These are phyloP conservation scores for Lasiosphaeria hispida DNA, from an alignment of 495 filamentous ascomycete genomes.

Conservation along the genomic window DNA sequence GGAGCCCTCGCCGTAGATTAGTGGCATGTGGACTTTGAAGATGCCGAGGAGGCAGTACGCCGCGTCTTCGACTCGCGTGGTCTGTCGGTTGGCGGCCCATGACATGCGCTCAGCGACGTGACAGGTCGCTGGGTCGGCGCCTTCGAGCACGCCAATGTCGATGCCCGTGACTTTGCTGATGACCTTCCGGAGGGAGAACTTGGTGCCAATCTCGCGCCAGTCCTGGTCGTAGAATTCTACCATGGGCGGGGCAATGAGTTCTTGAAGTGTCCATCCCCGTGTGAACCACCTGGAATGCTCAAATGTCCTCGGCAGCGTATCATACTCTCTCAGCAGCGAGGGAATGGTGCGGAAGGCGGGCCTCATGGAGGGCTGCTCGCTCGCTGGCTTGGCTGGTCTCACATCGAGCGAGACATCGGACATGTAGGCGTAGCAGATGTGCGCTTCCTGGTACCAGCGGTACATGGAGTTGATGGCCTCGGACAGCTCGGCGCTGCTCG, in stretches of 20 bases:
- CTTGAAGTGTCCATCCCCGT: constrained; percentile 46
- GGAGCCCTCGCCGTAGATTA: constrained; percentile 14
- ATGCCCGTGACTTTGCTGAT: constrained; percentile 24
- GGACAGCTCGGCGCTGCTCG: constrained; percentile 36
- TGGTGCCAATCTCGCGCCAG: constrained; percentile 26
- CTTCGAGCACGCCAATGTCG: constrained; percentile 19
- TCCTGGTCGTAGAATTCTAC: constrained; percentile 23
- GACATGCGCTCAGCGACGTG: constrained; percentile 24
- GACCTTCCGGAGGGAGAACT: constrained; percentile 19
- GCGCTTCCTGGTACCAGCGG: constrained; percentile 27
- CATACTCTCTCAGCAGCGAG: constrained; percentile 23
- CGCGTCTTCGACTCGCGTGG: constrained; percentile 1
- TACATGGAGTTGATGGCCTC: constrained; percentile 49
- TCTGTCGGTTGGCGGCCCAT: constrained; percentile 3
- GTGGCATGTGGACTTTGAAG: constrained; percentile 11
- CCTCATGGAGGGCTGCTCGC: neutral
- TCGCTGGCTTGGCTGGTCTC: neutral
- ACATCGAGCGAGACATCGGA: constrained; percentile 19
- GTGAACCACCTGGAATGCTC: constrained; percentile 41
- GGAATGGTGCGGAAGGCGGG: constrained; percentile 10
- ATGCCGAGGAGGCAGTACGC: constrained; percentile 11
- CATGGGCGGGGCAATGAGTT: constrained; percentile 39
- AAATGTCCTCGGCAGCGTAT: constrained; percentile 25
- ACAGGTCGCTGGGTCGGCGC: constrained; percentile 23
- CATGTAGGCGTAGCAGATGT: constrained; percentile 31